Conservation (phyloP, 805 yeast genomes). For the Isabelozyma rhagii region DNA sequence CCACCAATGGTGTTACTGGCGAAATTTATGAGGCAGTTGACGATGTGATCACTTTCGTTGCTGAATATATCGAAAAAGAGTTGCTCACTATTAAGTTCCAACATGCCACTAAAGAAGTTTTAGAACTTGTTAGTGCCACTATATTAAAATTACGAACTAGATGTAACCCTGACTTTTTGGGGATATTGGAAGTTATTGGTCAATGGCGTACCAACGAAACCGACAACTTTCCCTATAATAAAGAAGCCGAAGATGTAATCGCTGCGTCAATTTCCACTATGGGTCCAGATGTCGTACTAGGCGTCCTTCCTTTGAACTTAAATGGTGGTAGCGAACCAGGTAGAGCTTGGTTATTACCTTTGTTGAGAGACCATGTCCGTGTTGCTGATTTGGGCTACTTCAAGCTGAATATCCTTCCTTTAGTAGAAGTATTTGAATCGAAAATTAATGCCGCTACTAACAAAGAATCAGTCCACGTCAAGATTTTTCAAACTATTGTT, state of each 20-base stretch:
- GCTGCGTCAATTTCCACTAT: constrained; percentile 73
- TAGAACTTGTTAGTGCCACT: constrained; percentile 62
- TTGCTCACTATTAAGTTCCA: constrained; percentile 72
- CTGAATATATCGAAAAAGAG: constrained; percentile 51
- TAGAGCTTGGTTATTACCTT: constrained; percentile 92
- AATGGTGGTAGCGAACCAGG: constrained; percentile 60
- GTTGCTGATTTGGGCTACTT: constrained; percentile 67
- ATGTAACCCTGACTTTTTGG: constrained; percentile 67
- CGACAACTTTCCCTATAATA: constrained; percentile 61
- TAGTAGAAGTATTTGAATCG: constrained; percentile 50
- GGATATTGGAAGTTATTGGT: constrained; percentile 71
- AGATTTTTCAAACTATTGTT: constrained; percentile 77
- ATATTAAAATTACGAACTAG: constrained; percentile 63
- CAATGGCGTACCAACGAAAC: constrained; percentile 80
- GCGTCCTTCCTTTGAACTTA: constrained; percentile 76
- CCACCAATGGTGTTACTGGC: constrained; percentile 34
- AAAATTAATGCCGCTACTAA: constrained; percentile 42
- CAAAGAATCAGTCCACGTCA: constrained; percentile 63
- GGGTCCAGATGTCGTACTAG: constrained; percentile 83
- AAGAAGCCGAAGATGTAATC: constrained; percentile 77
- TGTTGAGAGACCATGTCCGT: constrained; percentile 81
- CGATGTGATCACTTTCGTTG: constrained; percentile 47
- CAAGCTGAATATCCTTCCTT: constrained; percentile 62
- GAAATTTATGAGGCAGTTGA: constrained; percentile 57
- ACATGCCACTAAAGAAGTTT: constrained; percentile 69